A percentile compares a stretch with the other conserved stretches of the same genome.
phyloP scores from a whole-genome alignment of 163 green algal genomes.

The Scenedesmus sp. region DNA sequence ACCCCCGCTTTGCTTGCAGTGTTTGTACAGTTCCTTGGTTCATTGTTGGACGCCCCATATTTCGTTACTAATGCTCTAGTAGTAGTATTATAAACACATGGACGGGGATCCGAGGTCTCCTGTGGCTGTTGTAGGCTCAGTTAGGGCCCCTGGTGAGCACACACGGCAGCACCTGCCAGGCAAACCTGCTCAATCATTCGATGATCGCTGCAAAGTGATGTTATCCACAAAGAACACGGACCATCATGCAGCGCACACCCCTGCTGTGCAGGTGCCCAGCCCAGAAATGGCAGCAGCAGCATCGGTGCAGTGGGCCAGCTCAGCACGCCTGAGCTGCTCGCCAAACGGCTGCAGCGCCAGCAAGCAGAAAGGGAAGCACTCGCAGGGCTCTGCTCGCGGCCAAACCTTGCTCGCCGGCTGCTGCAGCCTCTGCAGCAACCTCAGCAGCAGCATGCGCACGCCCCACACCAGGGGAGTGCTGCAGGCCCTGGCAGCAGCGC shows the following conservation, averaged over 20 bases:
- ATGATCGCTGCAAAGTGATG: not conserved
- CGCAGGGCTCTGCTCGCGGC: not conserved
- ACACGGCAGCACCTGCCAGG: not conserved
- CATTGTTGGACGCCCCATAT: not conserved
- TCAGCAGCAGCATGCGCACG: conserved; percentile 7
- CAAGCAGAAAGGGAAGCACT: conserved; percentile 21
- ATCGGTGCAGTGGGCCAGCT: conserved; percentile 17
- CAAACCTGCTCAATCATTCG: not conserved
- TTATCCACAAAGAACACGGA: not conserved
- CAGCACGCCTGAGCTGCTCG: conserved; percentile 44
- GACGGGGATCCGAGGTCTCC: not conserved
- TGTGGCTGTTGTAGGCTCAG: not conserved
- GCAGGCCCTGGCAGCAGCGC: not conserved
- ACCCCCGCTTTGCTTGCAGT: too few species aligned
- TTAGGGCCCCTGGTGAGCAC: not conserved
- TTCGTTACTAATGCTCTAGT: not conserved
- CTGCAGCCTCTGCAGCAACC: conserved; percentile 27
- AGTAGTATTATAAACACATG: not conserved
- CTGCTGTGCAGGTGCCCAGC: conserved; percentile 2
- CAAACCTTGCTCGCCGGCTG: conserved; percentile 1
- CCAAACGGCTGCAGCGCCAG: conserved; percentile 26
- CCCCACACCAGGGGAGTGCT: not conserved
- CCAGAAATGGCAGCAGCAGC: not conserved
- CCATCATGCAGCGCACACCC: not conserved
- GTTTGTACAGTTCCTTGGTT: too few species aligned